A percentile compares a stretch with the other conserved stretches of the same genome.
These are phyloP conservation scores for Debaryomyces nepalensis DNA, from an alignment of 1,139 yeast genomes.

Conservation along the genomic window DNA sequence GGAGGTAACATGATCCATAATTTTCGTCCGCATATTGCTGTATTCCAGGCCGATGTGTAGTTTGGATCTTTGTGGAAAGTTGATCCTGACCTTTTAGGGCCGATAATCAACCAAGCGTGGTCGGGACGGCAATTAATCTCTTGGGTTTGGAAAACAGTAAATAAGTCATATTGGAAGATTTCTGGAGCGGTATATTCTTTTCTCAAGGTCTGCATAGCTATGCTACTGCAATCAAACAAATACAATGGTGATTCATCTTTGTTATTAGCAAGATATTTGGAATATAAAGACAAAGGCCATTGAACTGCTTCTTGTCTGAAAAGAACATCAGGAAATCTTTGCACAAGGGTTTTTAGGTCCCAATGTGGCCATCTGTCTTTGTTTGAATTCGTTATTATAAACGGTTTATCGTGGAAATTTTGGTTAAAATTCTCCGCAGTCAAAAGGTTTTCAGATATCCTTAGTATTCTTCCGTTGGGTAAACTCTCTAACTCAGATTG, in stretches of 20 bases:
- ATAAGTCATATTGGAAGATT: constrained; percentile 56
- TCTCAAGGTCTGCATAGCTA: constrained; percentile 61
- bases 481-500: constrained; percentile 29
- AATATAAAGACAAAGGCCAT: constrained; percentile 71
- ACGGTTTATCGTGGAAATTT: constrained; percentile 61
- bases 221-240: constrained; percentile 76
- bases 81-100: constrained; percentile 81
- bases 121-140: constrained; percentile 70
- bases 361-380: constrained; percentile 68
- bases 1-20: constrained; percentile 93
- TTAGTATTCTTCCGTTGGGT: constrained; percentile 45
- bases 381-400: constrained; percentile 55
- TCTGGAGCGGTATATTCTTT: constrained; percentile 60
- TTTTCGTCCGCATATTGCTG: constrained; percentile 73
- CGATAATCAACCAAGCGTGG: constrained; percentile 87
- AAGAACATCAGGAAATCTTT: constrained; percentile 59
- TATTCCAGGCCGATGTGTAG: constrained; percentile 89
- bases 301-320: constrained; percentile 86
- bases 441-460: constrained; percentile 50
- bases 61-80: constrained; percentile 95
- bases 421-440: constrained; percentile 49
- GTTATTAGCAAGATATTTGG: constrained; percentile 63
- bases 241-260: constrained; percentile 83
- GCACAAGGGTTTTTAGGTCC: constrained; percentile 54
- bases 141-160: constrained; percentile 43